Evolutionary conservation across 768 basidiomycete species (phyloP).

Genomic region (Hypholoma sublateritium): DNA sequence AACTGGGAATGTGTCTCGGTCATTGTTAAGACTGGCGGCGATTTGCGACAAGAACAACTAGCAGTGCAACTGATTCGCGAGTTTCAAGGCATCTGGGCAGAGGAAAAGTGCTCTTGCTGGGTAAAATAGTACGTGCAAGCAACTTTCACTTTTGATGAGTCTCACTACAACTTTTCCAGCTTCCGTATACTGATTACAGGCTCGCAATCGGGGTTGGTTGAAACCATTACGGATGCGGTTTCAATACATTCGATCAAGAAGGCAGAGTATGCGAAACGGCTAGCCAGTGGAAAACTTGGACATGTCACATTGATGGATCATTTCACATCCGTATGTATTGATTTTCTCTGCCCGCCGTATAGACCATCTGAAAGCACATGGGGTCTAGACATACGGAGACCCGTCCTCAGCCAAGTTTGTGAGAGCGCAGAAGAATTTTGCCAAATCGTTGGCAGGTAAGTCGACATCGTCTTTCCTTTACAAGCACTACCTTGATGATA

Average conservation of each 20-base stretch:
- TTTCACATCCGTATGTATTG: conserved; percentile 70
- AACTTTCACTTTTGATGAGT: not conserved
- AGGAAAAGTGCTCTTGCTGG: conserved; percentile 92
- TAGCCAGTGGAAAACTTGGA: conserved; percentile 77
- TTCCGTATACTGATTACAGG: conserved; percentile 97
- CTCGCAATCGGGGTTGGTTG: conserved; percentile 88
- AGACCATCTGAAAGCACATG: not conserved
- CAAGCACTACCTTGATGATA: not conserved
- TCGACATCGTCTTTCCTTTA: not conserved
- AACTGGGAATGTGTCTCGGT: conserved; percentile 92
- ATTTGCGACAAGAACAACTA: conserved; percentile 95
- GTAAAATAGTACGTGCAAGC: conserved; percentile 71
- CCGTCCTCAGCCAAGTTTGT: conserved; percentile 83
- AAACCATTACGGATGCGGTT: conserved; percentile 97
- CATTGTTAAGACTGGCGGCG: conserved; percentile 97
- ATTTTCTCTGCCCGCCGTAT: not conserved
- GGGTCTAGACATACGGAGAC: conserved; percentile 80
- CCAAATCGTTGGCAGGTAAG: conserved; percentile 82
- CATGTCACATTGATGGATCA: conserved; percentile 92
- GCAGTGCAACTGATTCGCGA: conserved; percentile 94
- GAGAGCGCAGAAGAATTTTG: conserved; percentile 92
- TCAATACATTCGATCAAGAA: conserved; percentile 99
- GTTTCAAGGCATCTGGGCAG: conserved; percentile 93
- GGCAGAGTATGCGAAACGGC: conserved; percentile 89
- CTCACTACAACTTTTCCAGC: conserved; percentile 38